Conservation (phyloP, 805 yeast genomes). For the Maudiozyma bulderi region DNA sequence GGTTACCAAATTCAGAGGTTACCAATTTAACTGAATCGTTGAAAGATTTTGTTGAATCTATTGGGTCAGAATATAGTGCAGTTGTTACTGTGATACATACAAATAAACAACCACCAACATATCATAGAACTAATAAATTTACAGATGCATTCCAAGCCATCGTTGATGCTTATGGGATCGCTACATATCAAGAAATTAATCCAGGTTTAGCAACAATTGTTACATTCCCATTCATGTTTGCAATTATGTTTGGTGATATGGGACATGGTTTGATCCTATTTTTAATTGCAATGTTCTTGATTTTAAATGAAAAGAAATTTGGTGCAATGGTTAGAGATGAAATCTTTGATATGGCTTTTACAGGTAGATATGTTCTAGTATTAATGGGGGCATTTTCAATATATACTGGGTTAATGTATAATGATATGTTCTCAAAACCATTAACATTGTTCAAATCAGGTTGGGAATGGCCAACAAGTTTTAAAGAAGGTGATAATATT, state of each 20-base stretch:
- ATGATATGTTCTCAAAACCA: slow-evolving; percentile 86
- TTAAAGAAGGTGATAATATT: slow-evolving; percentile 59
- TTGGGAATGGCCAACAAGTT: slow-evolving; percentile 84
- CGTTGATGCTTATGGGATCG: slow-evolving; percentile 92
- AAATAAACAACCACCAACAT: slow-evolving; percentile 86
- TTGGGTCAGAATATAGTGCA: slow-evolving; percentile 40
- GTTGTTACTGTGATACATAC: slow-evolving; percentile 55
- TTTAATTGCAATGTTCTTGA: slow-evolving; percentile 60
- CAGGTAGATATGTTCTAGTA: slow-evolving; percentile 83
- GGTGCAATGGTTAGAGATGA: slow-evolving; percentile 72
- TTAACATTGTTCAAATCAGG: slow-evolving; percentile 83
- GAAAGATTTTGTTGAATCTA: slow-evolving; percentile 34
- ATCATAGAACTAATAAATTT: slow-evolving; percentile 87
- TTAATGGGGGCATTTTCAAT: slow-evolving; percentile 93
- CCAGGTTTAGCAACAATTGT: slow-evolving; percentile 92
- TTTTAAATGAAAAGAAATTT: slow-evolving; percentile 63
- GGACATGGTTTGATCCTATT: slow-evolving; percentile 89
- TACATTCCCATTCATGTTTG: slow-evolving; percentile 97
- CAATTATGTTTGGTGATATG: slow-evolving; percentile 97
- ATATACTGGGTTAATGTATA: slow-evolving; percentile 90
- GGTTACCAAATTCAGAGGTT: slow-evolving; percentile 82
- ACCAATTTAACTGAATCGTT: slow-evolving; percentile 55
- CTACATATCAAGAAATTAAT: slow-evolving; percentile 88
- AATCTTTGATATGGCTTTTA: slow-evolving; percentile 90
- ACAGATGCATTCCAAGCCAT: slow-evolving; percentile 88